These are phyloP conservation scores for Mantamonas sphyraenae DNA, from an alignment of 78 protist species.

Conservation along the genomic window DNA sequence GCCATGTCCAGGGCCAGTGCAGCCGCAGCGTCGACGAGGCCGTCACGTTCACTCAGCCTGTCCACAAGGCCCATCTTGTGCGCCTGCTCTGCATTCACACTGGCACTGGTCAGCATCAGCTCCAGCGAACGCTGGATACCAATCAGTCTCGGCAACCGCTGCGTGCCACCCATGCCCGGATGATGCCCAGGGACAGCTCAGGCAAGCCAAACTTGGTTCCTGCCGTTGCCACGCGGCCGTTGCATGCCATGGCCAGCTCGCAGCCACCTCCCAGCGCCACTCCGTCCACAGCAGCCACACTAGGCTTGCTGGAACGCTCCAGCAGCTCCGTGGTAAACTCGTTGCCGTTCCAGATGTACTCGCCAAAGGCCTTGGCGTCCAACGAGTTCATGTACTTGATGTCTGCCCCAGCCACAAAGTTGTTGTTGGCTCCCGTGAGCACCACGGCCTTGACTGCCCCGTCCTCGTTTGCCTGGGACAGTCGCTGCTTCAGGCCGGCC, in stretches of 20 bases:
- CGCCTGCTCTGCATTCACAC: not conserved
- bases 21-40: conserved; percentile 12
- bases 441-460: conserved; percentile 10
- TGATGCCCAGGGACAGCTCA: conserved; percentile 40
- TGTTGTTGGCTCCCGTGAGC: not conserved
- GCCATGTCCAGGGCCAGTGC: not conserved
- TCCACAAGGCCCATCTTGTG: conserved; percentile 3
- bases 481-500: not conserved
- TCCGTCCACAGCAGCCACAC: conserved; percentile 46
- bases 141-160: conserved; percentile 38
- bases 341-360: no score
- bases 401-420: conserved; percentile 19
- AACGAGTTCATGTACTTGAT: not conserved
- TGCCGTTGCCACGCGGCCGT: conserved; percentile 20
- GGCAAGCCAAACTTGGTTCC: conserved; percentile 15
- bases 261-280: conserved; percentile 47
- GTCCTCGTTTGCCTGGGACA: not conserved
- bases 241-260: conserved; percentile 37
- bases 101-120: not conserved
- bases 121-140: conserved; percentile 20
- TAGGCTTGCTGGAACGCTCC: conserved; percentile 29
- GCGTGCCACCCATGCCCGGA: conserved; percentile 61
- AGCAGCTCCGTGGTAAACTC: not conserved
- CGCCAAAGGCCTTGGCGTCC: not conserved
- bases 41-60: not conserved